A percentile compares a stretch with the other conserved stretches of the same genome.
Conservation (phyloP, 768 basidiomycete species). For the Lactarius hengduanensis region DNA sequence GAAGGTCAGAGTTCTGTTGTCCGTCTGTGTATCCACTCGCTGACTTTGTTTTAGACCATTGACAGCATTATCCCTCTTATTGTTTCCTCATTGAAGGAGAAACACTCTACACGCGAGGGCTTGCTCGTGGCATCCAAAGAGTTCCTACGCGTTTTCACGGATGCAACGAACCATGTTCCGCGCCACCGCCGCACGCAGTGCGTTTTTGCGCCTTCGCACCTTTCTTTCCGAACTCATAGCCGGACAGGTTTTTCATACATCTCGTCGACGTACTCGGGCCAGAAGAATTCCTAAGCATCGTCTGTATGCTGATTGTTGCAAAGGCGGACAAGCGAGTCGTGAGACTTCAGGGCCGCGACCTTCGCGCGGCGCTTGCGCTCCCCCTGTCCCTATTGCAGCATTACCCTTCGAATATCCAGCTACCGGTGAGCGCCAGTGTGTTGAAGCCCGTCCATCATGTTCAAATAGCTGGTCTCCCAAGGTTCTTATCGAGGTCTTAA, state of each 20-base stretch:
- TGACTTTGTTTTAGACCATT: slow-evolving; percentile 60
- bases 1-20: slow-evolving; percentile 50
- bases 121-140: slow-evolving; percentile 71
- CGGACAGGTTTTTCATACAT: slow-evolving; percentile 79
- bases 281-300: slow-evolving; percentile 74
- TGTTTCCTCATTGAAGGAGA: slow-evolving; percentile 69
- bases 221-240: slow-evolving; percentile 1
- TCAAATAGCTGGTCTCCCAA: slow-evolving; percentile 33
- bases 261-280: slow-evolving; percentile 80
- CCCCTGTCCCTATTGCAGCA: slow-evolving; percentile 67
- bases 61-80: slow-evolving; percentile 93
- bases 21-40: not conserved
- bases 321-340: slow-evolving; percentile 68
- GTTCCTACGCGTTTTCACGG: slow-evolving; percentile 89
- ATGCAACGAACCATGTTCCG: slow-evolving; percentile 89
- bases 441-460: not conserved
- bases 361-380: slow-evolving; percentile 56
- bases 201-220: slow-evolving; percentile 31
- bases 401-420: slow-evolving; percentile 46
- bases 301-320: slow-evolving; percentile 84
- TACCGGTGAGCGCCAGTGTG: slow-evolving; percentile 44
- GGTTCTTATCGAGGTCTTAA: slow-evolving; percentile 62
- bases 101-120: slow-evolving; percentile 52
- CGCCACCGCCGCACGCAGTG: slow-evolving; percentile 89
- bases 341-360: slow-evolving; percentile 61